Evolutionary conservation across 2,329 filamentous ascomycete species (phyloP).

Genomic region (Colletotrichum salicis): DNA sequence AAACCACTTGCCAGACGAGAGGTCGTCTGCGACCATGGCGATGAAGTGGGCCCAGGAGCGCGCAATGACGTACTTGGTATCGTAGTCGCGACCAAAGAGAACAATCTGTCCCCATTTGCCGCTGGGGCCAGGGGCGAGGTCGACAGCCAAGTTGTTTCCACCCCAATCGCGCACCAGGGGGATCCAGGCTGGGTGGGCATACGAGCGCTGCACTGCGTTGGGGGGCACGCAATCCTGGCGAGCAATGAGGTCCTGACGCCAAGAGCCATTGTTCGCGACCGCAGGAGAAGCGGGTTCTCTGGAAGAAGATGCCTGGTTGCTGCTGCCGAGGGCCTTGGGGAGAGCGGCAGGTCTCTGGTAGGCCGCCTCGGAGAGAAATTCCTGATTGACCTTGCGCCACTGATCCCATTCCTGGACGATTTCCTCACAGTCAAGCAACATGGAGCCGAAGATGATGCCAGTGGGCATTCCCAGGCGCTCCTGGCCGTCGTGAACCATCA

Average conservation of each 20-base stretch:
- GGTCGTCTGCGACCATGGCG: slow-evolving; percentile 87
- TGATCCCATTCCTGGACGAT: slow-evolving; percentile 98
- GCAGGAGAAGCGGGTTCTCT: slow-evolving; percentile 60
- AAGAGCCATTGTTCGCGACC: slow-evolving; percentile 69
- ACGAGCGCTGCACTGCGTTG: slow-evolving; percentile 88
- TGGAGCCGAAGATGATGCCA: slow-evolving; percentile 90
- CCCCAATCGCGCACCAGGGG: slow-evolving; percentile 97
- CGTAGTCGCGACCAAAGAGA: slow-evolving; percentile 95
- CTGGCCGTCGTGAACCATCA: slow-evolving; percentile 94
- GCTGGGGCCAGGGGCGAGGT: slow-evolving; percentile 87
- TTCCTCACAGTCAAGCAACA: slow-evolving; percentile 98
- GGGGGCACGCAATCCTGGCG: slow-evolving; percentile 90
- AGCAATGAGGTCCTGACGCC: slow-evolving; percentile 85
- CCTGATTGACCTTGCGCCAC: slow-evolving; percentile 92
- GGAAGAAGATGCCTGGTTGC: slow-evolving; percentile 75
- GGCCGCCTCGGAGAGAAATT: slow-evolving; percentile 76
- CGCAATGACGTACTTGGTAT: slow-evolving; percentile 96
- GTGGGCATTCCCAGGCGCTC: slow-evolving; percentile 92
- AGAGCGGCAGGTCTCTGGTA: slow-evolving; percentile 71
- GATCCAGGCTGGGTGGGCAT: slow-evolving; percentile 95
- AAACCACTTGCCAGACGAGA: slow-evolving; percentile 88
- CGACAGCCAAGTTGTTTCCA: slow-evolving; percentile 95
- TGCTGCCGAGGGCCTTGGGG: slow-evolving; percentile 77
- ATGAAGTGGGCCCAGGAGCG: slow-evolving; percentile 91
- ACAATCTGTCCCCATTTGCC: slow-evolving; percentile 98